Evolutionary conservation across 345 rosid species (phyloP).

Genomic region (Linum usitatissimum): DNA sequence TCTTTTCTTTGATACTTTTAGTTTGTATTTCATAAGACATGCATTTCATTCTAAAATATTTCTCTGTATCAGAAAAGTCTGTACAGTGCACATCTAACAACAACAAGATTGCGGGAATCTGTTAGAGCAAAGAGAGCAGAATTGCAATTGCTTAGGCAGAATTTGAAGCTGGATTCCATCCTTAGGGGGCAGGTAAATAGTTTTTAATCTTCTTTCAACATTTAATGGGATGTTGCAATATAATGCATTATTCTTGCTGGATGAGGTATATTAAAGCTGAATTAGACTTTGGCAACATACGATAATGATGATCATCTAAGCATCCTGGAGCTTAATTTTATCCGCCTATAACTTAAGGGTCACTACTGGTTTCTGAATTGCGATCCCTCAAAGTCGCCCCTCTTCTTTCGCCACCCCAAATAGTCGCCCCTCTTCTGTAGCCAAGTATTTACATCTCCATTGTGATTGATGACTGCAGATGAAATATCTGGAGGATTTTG

Average conservation of each 20-base stretch:
- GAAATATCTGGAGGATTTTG: conserved; percentile 51
- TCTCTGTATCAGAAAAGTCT: conserved; percentile 52
- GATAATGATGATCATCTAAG: no score
- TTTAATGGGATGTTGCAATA: no score
- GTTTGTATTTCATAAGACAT: neutral
- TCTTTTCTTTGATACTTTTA: neutral
- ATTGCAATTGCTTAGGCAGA: conserved; percentile 55
- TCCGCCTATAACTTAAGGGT: no score
- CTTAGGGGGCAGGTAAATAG: conserved; percentile 58
- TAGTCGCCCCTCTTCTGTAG: neutral
- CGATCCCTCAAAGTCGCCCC: neutral
- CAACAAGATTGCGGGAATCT: conserved; percentile 57
- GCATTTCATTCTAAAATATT: conserved; percentile 3
- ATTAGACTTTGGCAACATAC: no score
- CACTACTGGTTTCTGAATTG: no score
- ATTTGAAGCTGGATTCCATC: conserved; percentile 48
- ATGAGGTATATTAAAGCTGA: no score
- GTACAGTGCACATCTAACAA: conserved; percentile 41
- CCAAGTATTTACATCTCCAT: neutral
- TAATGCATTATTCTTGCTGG: no score
- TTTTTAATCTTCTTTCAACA: neutral
- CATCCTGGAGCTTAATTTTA: no score
- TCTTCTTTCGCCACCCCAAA: no score
- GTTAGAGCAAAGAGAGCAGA: conserved; percentile 50
- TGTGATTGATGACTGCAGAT: conserved; percentile 36